Evolutionary conservation across 108 stramenopile species (phyloP), one percentile per base, ranked within the genome.

Genomic region (Licmophora abbreviata): DNA sequence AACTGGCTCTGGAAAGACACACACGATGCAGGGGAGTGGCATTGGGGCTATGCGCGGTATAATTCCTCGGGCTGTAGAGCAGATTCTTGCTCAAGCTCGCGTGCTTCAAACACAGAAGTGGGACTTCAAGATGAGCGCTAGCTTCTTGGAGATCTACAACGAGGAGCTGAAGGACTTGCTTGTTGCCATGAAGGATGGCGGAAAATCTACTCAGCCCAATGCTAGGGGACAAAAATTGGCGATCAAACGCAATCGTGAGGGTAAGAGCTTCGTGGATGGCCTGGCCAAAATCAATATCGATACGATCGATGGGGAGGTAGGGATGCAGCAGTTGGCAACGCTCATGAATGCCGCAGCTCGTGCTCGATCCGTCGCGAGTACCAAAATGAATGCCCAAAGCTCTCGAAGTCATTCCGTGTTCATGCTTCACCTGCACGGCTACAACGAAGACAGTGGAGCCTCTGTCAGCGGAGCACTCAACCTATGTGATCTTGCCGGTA

Each of bases 101-200:
- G 34, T 55, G 17, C 61, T 97, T 70, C 73, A 87, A 55, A 66
- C 54, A 40, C 90, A 97, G 46, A 95, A 93, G 18, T 99, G 99
- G 99, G 61, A 58, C 11, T 99, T 96, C 71, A 76, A 68, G 24
- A 70, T 99, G 45, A 68, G 81, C 49, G 96, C 94, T 3, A 88
- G 88, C 23, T 99, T 97, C 64, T 61, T 99, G 46, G 99, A 99
- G 72, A 99, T 99, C 42, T 99, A 99, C 82, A 97, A 98, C 71
- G 99, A 99, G 61, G 71, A 90, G 22, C 77, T 99, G 25, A 84
- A 85, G 26, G 99, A 99, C 69, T 58, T 99, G 30, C 87, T 99
- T 21, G 65, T 58, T 6, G 67, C 64, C 27, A 71, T 87, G 76
- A 42, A 63, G 23, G 27, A 68, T 45, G 44, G 68, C 21, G 56